These are phyloP conservation scores for Sarcodon aspratus DNA, from an alignment of 768 basidiomycete species.

Conservation along the genomic window DNA sequence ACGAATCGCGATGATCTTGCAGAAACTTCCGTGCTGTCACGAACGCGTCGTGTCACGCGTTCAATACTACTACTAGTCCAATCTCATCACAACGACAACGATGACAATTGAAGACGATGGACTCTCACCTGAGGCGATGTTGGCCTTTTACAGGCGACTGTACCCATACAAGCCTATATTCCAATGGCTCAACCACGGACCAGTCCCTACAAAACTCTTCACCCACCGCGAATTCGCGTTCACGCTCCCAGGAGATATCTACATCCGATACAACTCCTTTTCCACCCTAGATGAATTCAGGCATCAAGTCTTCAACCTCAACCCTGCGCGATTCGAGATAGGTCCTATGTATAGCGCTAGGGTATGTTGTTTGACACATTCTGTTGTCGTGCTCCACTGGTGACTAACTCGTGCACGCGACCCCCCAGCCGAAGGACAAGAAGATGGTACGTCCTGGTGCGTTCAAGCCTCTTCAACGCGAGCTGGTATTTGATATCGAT, in stretches of 20 bases:
- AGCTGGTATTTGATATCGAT: slow-evolving; percentile 98
- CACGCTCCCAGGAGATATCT: slow-evolving; percentile 83
- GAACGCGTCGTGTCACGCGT: background rate
- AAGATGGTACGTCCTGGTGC: slow-evolving; percentile 64
- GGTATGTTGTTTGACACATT: slow-evolving; percentile 34
- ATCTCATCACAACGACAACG: background rate
- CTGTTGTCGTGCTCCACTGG: background rate
- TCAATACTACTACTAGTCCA: background rate
- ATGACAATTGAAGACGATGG: slow-evolving; percentile 10
- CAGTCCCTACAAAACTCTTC: slow-evolving; percentile 67
- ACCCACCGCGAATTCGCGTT: slow-evolving; percentile 95
- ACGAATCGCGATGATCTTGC: no score
- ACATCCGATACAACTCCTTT: slow-evolving; percentile 93
- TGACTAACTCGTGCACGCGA: background rate
- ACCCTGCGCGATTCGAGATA: slow-evolving; percentile 93
- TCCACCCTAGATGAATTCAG: slow-evolving; percentile 79
- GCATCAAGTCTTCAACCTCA: slow-evolving; percentile 73
- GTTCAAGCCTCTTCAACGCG: slow-evolving; percentile 70
- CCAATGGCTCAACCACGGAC: slow-evolving; percentile 91
- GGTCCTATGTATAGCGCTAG: slow-evolving; percentile 86
- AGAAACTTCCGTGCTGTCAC: no score
- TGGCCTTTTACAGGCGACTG: slow-evolving; percentile 76
- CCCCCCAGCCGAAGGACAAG: slow-evolving; percentile 71
- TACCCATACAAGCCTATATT: slow-evolving; percentile 95
- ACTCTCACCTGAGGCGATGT: slow-evolving; percentile 51